phyloP scores from a whole-genome alignment of 495 filamentous ascomycete species.

The Xylaria nigripes region DNA sequence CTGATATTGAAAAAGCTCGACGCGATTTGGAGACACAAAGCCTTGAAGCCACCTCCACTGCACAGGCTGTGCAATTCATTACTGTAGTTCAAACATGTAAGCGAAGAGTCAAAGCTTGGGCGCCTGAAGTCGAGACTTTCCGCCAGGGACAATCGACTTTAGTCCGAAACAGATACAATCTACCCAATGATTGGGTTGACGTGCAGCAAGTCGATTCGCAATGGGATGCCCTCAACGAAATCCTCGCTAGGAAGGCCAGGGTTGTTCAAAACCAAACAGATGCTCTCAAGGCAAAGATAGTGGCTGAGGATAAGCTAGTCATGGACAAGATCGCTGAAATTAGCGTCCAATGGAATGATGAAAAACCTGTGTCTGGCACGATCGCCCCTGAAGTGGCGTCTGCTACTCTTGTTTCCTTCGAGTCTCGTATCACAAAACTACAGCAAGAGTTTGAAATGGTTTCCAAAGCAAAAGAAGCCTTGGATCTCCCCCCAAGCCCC shows the following conservation, averaged over 20 bases:
- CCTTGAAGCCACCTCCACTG: constrained; percentile 84
- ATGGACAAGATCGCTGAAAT: constrained; percentile 77
- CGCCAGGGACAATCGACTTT: constrained; percentile 89
- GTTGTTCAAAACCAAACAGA: constrained; percentile 94
- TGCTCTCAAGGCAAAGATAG: constrained; percentile 89
- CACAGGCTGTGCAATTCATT: constrained; percentile 95
- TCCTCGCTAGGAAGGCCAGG: constrained; percentile 81
- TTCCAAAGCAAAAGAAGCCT: constrained; percentile 87
- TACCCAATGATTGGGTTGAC: constrained; percentile 85
- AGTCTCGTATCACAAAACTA: constrained; percentile 69
- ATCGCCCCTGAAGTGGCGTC: constrained; percentile 83
- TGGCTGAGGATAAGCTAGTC: constrained; percentile 86
- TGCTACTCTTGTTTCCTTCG: constrained; percentile 68
- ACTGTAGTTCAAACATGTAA: constrained; percentile 94
- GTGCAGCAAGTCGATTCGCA: constrained; percentile 90
- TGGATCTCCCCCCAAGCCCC: constrained; percentile 72
- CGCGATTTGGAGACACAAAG: constrained; percentile 83
- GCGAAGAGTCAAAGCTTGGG: constrained; percentile 85
- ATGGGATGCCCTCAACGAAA: constrained; percentile 85
- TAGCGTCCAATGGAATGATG: constrained; percentile 78
- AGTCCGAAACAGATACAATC: constrained; percentile 81
- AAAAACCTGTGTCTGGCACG: constrained; percentile 92
- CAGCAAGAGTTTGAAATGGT: constrained; percentile 89
- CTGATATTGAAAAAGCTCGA: constrained; percentile 79
- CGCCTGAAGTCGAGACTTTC: constrained; percentile 90